Evolutionary conservation across 2,329 filamentous ascomycete species (phyloP).

Genomic region (Trichoderma sp.): DNA sequence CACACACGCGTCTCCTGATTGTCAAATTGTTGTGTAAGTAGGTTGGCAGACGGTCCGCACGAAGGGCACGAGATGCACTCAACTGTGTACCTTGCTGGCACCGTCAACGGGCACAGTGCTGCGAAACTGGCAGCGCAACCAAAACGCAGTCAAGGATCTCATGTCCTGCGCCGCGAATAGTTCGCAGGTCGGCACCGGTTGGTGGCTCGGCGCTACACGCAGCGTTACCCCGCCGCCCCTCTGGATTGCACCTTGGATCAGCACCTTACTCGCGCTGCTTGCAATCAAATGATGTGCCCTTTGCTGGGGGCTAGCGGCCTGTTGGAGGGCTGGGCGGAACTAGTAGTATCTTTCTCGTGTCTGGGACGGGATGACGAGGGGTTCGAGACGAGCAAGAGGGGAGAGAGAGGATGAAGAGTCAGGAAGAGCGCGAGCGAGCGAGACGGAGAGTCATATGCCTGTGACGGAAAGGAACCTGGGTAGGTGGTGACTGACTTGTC

Average conservation of each 20-base stretch:
- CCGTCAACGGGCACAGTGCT: neutral
- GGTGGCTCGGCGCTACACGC: slow-evolving; percentile 19
- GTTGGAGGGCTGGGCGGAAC: slow-evolving; percentile 21
- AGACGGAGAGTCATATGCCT: too few species aligned
- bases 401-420: too few species aligned
- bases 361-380: slow-evolving; percentile 9
- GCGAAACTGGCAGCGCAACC: neutral
- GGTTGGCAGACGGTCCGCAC: too few species aligned
- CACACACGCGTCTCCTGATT: neutral
- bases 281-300: neutral
- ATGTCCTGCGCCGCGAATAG: slow-evolving; percentile 2
- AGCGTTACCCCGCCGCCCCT: slow-evolving; percentile 26
- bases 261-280: slow-evolving; percentile 21
- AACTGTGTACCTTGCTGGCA: neutral
- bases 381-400: too few species aligned
- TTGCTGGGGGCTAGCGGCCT: slow-evolving; percentile 13
- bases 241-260: slow-evolving; percentile 27
- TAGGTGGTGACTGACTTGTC: too few species aligned
- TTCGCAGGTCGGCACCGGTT: slow-evolving; percentile 16
- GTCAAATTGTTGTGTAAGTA: too few species aligned
- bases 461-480: too few species aligned
- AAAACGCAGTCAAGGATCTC: neutral
- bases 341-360: slow-evolving; percentile 12
- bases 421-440: too few species aligned
- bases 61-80: too few species aligned